Conservation (phyloP, 2,329 filamentous ascomycete genomes). For the Fusarium poae region DNA sequence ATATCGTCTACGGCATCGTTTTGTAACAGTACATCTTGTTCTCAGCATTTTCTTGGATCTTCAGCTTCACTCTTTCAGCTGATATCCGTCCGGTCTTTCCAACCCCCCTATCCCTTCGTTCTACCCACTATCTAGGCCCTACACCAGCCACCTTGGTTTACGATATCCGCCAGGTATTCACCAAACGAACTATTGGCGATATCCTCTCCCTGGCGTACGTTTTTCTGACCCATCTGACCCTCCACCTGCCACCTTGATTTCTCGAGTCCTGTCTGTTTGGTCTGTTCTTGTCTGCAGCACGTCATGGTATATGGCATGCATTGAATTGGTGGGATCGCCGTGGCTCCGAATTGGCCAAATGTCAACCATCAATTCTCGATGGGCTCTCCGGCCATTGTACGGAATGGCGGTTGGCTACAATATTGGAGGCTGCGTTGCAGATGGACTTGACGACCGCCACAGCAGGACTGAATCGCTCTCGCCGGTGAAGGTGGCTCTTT, state of each 20-base stretch:
- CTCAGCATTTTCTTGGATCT: constrained; percentile 48
- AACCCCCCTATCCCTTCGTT: constrained; percentile 42
- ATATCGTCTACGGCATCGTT: constrained; percentile 43
- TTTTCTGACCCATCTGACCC: constrained; percentile 38
- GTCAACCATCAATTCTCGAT: constrained; percentile 11
- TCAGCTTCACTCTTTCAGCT: constrained; percentile 61
- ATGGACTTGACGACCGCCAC: constrained; percentile 15
- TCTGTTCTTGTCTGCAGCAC: constrained; percentile 30
- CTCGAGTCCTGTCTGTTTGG: constrained; percentile 28
- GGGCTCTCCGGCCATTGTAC: constrained; percentile 26
- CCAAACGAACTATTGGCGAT: constrained; percentile 48
- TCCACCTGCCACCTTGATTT: constrained; percentile 41
- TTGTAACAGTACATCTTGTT: constrained; percentile 48
- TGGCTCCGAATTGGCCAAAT: constrained; percentile 32
- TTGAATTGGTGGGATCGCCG: constrained; percentile 36
- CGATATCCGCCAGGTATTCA: constrained; percentile 42
- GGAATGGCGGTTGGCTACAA: constrained; percentile 42
- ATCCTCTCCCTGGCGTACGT: constrained; percentile 49
- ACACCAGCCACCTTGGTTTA: constrained; percentile 44
- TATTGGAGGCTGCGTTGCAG: constrained; percentile 44
- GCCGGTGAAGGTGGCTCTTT: constrained; percentile 23
- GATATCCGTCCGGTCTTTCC: constrained; percentile 57
- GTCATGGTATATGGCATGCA: constrained; percentile 38
- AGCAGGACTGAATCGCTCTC: constrained; percentile 24
- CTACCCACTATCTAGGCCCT: constrained; percentile 31